phyloP scores from a whole-genome alignment of 2,329 filamentous ascomycete species.

The Pseudocercospora eumusae region DNA sequence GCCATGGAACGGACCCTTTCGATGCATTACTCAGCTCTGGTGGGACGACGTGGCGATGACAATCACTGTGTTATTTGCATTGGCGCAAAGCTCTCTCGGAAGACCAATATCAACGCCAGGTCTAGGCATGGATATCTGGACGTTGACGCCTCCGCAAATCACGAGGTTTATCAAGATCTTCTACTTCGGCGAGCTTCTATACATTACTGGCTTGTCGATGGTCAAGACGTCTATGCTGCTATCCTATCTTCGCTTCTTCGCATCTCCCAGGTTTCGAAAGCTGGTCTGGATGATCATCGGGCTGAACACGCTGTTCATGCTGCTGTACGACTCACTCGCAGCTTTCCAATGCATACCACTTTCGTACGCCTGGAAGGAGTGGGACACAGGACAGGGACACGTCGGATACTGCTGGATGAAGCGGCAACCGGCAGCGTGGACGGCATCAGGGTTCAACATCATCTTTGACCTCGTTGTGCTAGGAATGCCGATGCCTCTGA shows the following conservation, averaged over 20 bases:
- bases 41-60: constrained; percentile 28
- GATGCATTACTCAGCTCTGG: constrained; percentile 18
- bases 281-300: constrained; percentile 13
- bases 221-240: constrained; percentile 20
- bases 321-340: constrained; percentile 10
- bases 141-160: constrained; percentile 18
- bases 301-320: constrained; percentile 12
- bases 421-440: constrained; percentile 8
- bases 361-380: constrained; percentile 21
- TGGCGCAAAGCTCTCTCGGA: not conserved
- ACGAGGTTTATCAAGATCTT: constrained; percentile 18
- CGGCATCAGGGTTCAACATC: constrained; percentile 17
- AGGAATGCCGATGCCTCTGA: constrained; percentile 15
- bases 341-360: constrained; percentile 18
- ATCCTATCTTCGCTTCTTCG: constrained; percentile 18
- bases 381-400: constrained; percentile 19
- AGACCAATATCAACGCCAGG: constrained; percentile 18
- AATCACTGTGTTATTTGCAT: constrained; percentile 19
- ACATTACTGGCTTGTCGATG: constrained; percentile 14
- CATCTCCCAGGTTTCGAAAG: constrained; percentile 13
- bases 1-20: constrained; percentile 6
- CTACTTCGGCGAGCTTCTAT: constrained; percentile 16
- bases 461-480: constrained; percentile 15
- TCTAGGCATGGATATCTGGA: constrained; percentile 28
- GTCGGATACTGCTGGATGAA: constrained; percentile 11